Base-by-base conservation (phyloP, 2,329 filamentous ascomycete species). In the Fusarium buharicum region DNA sequence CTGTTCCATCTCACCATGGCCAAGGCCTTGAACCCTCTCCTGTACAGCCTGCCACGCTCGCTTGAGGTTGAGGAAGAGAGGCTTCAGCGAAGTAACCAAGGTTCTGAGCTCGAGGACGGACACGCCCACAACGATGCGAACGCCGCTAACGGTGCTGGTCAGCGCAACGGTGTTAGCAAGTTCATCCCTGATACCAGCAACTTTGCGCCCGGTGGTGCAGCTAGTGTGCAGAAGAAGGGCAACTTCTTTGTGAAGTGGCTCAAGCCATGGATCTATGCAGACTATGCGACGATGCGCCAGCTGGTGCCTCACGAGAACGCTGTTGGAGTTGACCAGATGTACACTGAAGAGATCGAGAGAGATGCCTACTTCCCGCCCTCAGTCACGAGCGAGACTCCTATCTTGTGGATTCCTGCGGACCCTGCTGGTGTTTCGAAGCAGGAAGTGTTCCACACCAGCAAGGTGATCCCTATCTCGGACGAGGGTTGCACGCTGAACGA, bases 381-480 rank as follows among this genome's bases (percentile, higher is more conserved):
- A 9, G 86, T 92, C 72, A 85, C 78, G 38, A 79, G 82, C 46
- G 77, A 82, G 36, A 77, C 85, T 0, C 89, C 89, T 4, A 78
- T 87, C 8, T 80, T 95, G 27, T 95, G 91, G 91, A 87, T 95
- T 24, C 91, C 91, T 1, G 82, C 84, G 49, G 91, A 95, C 71
- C 79, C 82, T 1, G 82, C 85, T 22, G 89, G 90, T 20, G 84
- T 94, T 33, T 90, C 86, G 55, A 79, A 79, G 67, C 90, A 93
- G 71, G 91, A 93, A 75, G 82, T 93, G 54, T 79, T 81, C 36
- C 85, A 91, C 64, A 89, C 87, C 0, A 80, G 81, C 65, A 84
- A 84, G 63, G 83, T 90, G 20, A 88, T 91, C 37, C 82, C 84
- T 5, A 91, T 91, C 66, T 89, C 87, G 0, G 91, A 95, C 68